These are phyloP conservation scores for Parafenestella ontariensis DNA, from an alignment of 2,329 filamentous ascomycete species.

Conservation along the genomic window DNA sequence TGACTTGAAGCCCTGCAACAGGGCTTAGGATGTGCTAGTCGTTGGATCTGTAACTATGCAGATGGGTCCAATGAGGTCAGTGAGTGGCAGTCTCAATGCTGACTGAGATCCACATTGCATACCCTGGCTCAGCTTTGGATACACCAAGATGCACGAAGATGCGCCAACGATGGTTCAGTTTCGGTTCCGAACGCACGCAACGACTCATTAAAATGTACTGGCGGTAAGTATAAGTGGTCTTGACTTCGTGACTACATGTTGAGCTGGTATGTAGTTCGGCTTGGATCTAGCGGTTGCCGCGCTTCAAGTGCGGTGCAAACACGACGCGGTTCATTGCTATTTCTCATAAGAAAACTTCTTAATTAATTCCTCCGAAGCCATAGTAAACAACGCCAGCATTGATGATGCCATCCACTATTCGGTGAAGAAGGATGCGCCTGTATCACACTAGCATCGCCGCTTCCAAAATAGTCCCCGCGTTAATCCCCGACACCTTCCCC, in stretches of 20 bases:
- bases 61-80: background rate
- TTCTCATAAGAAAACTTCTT: background rate
- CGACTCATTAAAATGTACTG: background rate
- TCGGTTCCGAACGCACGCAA: background rate
- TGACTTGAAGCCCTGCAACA: background rate
- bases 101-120: constrained; percentile 1
- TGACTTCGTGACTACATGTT: no score
- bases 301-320: no score
- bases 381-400: background rate
- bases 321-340: no score
- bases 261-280: no score
- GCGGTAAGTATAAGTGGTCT: background rate
- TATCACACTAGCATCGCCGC: background rate
- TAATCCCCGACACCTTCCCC: background rate
- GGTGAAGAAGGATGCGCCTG: background rate
- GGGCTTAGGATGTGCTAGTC: background rate
- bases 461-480: constrained; percentile 2
- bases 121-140: background rate
- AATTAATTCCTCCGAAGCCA: background rate
- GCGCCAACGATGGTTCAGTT: background rate
- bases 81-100: background rate
- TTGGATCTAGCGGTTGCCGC: no score
- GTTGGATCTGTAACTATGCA: background rate
- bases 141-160: background rate
- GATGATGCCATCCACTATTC: background rate